Base-by-base conservation (phyloP, 768 basidiomycete genomes). In the Podaxis rugospora region DNA sequence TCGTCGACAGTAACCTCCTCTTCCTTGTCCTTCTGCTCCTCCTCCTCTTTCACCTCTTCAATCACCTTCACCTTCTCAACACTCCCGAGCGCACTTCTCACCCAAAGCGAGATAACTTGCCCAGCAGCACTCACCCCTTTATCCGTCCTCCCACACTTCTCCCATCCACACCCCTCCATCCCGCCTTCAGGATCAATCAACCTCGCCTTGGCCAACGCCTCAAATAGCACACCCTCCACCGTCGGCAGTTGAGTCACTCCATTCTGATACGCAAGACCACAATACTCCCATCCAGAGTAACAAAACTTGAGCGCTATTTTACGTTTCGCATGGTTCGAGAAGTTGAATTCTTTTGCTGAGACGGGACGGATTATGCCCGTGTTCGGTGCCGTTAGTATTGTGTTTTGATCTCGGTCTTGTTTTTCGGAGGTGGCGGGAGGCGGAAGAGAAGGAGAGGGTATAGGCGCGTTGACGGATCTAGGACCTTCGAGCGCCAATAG, bases 281-380 rank as follows among this genome's bases (percentile, higher is more conserved):
- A 87, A 70, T 96, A 98, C 27, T 92, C 89, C 85, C 88, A 90
- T 13, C 96, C 96, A 47, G 92, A 85, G 68, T 98, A 99, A 69
- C 86, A 89, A 70, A 98, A 93, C 68, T 92, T 90, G 56, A 99
- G 78, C 1, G 97, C 97, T 63, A 99, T 93, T 75, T 98, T 98
- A 55, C 92, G 89, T 39, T 81, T 80, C 5, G 92, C 83, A 68
- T 93, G 81, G 4, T 81, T 75, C 21, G 82, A 71, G 71, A 93
- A 92, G 62, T 86, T 74, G 70, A 93, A 92, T 55, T 67, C 61
- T 61, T 69, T 62, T 44, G 59, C 70, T 13, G 66, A 35, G 9
- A 49, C 47, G 0, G 47, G 25, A 16, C 47, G 47, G 2, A 49
- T 27, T 23, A 49, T 16, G 7, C 47, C 47, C 9, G 47, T 14